Conservation (phyloP, 2,329 filamentous ascomycete species). For the Alternaria metachromatica region DNA sequence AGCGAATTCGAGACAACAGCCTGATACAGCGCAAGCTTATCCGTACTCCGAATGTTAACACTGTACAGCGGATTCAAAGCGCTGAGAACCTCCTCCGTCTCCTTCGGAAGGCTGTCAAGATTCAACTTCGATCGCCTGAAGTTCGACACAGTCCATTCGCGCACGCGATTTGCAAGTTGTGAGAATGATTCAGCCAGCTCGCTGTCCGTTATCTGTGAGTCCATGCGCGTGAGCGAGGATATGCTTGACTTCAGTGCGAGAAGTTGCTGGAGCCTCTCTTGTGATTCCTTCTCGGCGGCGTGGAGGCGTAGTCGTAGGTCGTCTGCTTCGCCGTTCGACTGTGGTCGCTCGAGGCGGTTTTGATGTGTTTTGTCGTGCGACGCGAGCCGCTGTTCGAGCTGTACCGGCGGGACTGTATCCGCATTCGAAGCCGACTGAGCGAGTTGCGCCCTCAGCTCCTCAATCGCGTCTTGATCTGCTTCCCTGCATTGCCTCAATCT, state of each 20-base stretch:
- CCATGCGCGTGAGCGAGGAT: constrained; percentile 68
- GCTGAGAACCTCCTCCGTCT: constrained; percentile 23
- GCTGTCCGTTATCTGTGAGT: constrained; percentile 69
- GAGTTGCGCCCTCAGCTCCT: constrained; percentile 28
- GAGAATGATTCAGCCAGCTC: constrained; percentile 68
- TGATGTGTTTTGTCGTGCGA: constrained; percentile 24
- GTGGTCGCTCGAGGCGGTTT: background rate
- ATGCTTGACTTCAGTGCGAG: constrained; percentile 75
- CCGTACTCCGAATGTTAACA: constrained; percentile 13
- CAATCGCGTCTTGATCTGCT: constrained; percentile 27
- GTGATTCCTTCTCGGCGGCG: constrained; percentile 62
- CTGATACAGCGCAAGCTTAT: constrained; percentile 44
- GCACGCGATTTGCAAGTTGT: constrained; percentile 69
- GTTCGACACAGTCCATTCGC: constrained; percentile 76
- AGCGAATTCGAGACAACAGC: constrained; percentile 33
- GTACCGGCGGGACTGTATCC: constrained; percentile 13
- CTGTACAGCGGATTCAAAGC: constrained; percentile 25
- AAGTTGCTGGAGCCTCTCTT: constrained; percentile 64
- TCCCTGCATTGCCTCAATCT: constrained; percentile 26
- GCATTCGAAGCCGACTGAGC: constrained; percentile 8
- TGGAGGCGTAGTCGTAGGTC: constrained; percentile 40
- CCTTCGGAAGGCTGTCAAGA: constrained; percentile 22
- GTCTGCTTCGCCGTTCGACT: constrained; percentile 32
- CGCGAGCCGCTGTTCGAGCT: constrained; percentile 34
- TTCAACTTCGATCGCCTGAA: constrained; percentile 67